These are phyloP conservation scores for Mycena epipterygia DNA, from an alignment of 768 basidiomycete species.

Conservation along the genomic window DNA sequence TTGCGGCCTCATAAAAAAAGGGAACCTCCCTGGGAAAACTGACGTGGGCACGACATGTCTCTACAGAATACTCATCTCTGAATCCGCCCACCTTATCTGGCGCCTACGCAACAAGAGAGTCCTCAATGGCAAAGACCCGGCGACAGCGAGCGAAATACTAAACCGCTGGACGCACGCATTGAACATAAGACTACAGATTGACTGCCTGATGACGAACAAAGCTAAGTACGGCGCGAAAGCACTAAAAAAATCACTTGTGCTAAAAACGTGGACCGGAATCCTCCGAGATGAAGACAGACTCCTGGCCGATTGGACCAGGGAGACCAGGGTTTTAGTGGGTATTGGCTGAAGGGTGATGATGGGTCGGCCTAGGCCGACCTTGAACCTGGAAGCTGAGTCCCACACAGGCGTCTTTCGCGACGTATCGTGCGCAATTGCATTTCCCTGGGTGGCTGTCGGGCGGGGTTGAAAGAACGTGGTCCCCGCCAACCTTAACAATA, in stretches of 20 bases:
- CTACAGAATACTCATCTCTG: neutral
- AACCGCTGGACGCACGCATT: neutral
- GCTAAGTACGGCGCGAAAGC: neutral
- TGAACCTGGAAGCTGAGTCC: no score
- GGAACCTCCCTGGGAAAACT: neutral
- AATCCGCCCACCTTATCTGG: neutral
- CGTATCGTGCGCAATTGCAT: no score
- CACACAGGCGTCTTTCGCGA: no score
- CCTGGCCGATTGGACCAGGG: constrained; percentile 1
- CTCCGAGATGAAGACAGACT: constrained; percentile 4
- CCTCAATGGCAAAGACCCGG: neutral
- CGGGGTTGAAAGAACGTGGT: no score
- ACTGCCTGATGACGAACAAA: neutral
- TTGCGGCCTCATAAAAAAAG: neutral
- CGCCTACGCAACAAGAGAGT: neutral
- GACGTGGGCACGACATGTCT: neutral
- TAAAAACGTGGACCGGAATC: neutral
- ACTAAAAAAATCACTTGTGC: neutral
- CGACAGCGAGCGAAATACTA: neutral
- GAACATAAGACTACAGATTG: no score
- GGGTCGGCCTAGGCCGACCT: no score
- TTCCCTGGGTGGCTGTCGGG: no score
- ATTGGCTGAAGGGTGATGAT: no score
- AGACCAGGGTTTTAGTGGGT: no score
- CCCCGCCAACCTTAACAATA: no score